Conservation (phyloP, 306 rosid species). For the Malus domestica region ASM211411v1 NC_041801.1:620001-620500, state of each 20-base stretch:
- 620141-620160: not conserved
- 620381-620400: not conserved
- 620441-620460: not conserved
- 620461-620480: not conserved
- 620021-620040: not conserved
- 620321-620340: conserved; percentile 25
- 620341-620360: conserved; percentile 19
- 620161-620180: not conserved
- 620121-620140: not conserved
- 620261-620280: conserved; percentile 66
- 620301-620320: conserved; percentile 43
- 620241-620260: conserved; percentile 75
- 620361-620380: conserved; percentile 38
- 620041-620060: not conserved
- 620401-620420: not conserved
- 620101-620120: not conserved
- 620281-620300: conserved; percentile 67
- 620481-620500: not conserved
- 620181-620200: conserved; percentile 53
- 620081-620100: not conserved
- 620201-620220: conserved; percentile 63
- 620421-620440: not conserved
- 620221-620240: conserved; percentile 69
- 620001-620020: not conserved
- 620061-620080: not conserved